phyloP scores from a whole-genome alignment of 495 filamentous ascomycete genomes.

The Rostrohypoxylon terebratum region DNA sequence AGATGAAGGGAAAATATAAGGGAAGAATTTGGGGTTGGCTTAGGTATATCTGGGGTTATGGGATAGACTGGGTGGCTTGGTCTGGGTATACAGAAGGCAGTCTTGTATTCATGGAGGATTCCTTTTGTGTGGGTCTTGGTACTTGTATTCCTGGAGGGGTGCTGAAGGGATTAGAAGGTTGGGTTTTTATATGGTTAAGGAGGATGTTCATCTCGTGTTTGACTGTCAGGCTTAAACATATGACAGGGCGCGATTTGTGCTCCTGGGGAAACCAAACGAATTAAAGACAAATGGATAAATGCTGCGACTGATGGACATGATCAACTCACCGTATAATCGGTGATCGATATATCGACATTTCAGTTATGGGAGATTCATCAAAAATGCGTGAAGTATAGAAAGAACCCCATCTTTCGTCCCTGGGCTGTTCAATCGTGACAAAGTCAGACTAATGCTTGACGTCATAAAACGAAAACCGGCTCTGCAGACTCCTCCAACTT shows the following conservation, averaged over 20 bases:
- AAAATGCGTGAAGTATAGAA: too few relatives aligned
- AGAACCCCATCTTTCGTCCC: too few relatives aligned
- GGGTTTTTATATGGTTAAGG: not conserved
- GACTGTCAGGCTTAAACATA: not conserved
- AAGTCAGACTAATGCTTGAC: too few relatives aligned
- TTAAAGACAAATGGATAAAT: too few relatives aligned
- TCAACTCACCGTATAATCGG: too few relatives aligned
- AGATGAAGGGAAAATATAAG: not conserved
- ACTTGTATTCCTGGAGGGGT: constrained; percentile 10
- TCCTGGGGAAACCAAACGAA: not conserved
- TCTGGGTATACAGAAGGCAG: not conserved
- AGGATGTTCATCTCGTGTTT: not conserved
- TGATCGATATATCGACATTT: too few relatives aligned
- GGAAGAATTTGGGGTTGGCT: not conserved
- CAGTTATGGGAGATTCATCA: too few relatives aligned
- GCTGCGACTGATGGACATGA: not conserved
- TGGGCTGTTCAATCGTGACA: too few relatives aligned
- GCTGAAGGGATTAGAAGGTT: not conserved
- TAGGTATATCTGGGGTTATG: not conserved
- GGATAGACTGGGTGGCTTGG: not conserved
- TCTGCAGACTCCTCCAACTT: not conserved
- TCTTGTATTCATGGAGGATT: constrained; percentile 27
- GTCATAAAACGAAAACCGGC: not conserved
- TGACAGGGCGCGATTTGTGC: not conserved
- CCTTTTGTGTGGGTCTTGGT: constrained; percentile 29